Evolutionary conservation across 2,329 filamentous ascomycete genomes (phyloP).

Genomic region (Diplocarpon mali): DNA sequence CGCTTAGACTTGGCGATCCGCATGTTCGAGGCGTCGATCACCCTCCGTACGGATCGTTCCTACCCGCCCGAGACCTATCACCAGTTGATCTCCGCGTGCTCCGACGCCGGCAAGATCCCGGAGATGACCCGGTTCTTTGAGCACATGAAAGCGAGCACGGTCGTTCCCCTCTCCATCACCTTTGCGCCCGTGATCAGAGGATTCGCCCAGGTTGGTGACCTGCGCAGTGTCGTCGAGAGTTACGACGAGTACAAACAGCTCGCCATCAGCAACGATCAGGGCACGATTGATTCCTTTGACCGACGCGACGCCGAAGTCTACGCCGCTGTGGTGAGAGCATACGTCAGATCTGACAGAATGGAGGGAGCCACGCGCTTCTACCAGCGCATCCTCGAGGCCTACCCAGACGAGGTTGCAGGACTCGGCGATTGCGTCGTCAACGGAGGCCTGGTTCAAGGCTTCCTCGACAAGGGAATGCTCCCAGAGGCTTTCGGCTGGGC

Average conservation of each 20-base stretch:
- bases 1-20: slow-evolving; percentile 76
- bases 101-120: slow-evolving; percentile 65
- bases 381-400: slow-evolving; percentile 59
- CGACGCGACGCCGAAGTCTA: slow-evolving; percentile 79
- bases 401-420: slow-evolving; percentile 44
- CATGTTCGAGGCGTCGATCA: slow-evolving; percentile 68
- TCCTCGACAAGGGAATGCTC: slow-evolving; percentile 59
- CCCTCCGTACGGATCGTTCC: slow-evolving; percentile 40
- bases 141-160: slow-evolving; percentile 74
- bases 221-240: slow-evolving; percentile 81
- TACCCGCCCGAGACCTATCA: slow-evolving; percentile 80
- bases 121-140: slow-evolving; percentile 88
- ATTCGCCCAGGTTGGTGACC: slow-evolving; percentile 70
- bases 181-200: slow-evolving; percentile 95
- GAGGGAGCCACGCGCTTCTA: slow-evolving; percentile 80
- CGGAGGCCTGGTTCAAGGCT: slow-evolving; percentile 68
- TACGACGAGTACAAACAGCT: slow-evolving; percentile 91
- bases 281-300: slow-evolving; percentile 54
- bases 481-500: slow-evolving; percentile 66
- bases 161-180: slow-evolving; percentile 66
- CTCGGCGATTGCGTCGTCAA: slow-evolving; percentile 63
- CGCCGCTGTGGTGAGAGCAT: slow-evolving; percentile 82
- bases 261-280: slow-evolving; percentile 74
- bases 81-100: slow-evolving; percentile 77
- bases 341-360: slow-evolving; percentile 68